Conservation (phyloP, 2,329 filamentous ascomycete genomes). For the Aspergillus awamori region DNA sequence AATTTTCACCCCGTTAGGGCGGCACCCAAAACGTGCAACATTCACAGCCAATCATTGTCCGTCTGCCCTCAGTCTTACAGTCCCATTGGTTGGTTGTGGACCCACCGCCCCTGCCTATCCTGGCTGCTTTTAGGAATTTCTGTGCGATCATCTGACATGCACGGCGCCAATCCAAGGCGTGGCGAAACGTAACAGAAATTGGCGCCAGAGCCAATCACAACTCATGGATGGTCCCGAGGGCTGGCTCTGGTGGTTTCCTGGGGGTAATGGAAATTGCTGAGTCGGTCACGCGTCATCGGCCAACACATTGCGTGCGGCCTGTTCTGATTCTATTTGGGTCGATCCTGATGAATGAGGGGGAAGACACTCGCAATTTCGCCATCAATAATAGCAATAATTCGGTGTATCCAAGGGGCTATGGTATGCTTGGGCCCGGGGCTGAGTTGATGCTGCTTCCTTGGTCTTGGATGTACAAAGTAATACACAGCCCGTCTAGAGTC, state of each 20-base stretch:
- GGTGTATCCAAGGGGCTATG: background rate
- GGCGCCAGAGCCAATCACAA: constrained; percentile 31
- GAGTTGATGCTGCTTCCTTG: background rate
- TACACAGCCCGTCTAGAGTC: no score
- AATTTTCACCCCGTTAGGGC: background rate
- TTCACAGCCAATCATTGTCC: background rate
- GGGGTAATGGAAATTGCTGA: constrained; percentile 30
- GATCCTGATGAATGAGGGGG: background rate
- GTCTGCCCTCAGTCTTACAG: no score
- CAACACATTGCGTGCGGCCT: constrained; percentile 1
- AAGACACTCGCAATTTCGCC: background rate
- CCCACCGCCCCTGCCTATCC: constrained; percentile 4
- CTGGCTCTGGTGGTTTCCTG: constrained; percentile 29
- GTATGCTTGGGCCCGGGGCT: background rate
- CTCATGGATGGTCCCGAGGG: constrained; percentile 3
- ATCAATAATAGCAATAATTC: background rate
- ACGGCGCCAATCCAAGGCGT: constrained; percentile 20
- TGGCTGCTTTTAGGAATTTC: constrained; percentile 3
- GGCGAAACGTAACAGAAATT: constrained; percentile 45
- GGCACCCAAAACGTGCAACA: background rate
- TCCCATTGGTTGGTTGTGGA: constrained; percentile 6
- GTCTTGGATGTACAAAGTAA: background rate
- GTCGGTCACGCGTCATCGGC: constrained; percentile 20
- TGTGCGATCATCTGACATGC: constrained; percentile 38
- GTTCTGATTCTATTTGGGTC: background rate